Percentiles rank a stretch among this genome's conserved stretches.
Evolutionary conservation across 2,329 filamentous ascomycete genomes (phyloP).

Genomic region (Scytalidium lignicola): DNA sequence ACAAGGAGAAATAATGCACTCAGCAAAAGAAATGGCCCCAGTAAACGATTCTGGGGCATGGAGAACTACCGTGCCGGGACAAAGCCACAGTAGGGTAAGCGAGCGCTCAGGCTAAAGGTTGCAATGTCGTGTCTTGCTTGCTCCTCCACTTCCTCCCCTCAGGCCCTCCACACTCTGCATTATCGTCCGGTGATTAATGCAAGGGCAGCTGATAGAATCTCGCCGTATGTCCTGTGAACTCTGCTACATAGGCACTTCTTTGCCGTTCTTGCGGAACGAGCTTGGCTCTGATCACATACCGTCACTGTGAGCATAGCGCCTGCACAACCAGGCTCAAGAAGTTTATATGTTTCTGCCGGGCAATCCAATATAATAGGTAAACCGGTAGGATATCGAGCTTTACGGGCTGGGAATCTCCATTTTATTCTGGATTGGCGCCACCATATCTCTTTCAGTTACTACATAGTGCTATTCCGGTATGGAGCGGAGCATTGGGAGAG

Average conservation of each 20-base stretch:
- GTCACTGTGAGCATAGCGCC: too few relatives aligned
- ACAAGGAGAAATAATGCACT: not conserved
- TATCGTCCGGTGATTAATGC: not conserved
- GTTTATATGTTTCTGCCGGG: too few relatives aligned
- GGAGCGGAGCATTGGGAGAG: not conserved
- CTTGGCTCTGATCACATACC: not conserved
- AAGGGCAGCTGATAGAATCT: not conserved
- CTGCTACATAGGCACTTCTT: too few relatives aligned
- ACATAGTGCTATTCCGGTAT: not conserved
- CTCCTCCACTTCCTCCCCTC: not conserved
- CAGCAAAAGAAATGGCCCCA: not conserved
- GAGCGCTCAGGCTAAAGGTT: not conserved
- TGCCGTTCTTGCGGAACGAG: not conserved
- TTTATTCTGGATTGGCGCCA: too few relatives aligned
- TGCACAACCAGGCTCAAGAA: too few relatives aligned
- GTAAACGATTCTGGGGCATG: not conserved
- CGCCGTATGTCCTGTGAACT: too few relatives aligned
- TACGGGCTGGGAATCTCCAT: too few relatives aligned
- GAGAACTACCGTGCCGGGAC: not conserved
- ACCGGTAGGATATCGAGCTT: too few relatives aligned
- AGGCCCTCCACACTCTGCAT: not conserved
- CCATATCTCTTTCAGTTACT: not conserved
- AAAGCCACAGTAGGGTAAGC: not conserved
- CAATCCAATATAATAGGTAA: too few relatives aligned
- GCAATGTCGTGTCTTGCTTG: not conserved